phyloP scores from a whole-genome alignment of 1,139 yeast species.

The Lodderomyces jiufengensis region DNA sequence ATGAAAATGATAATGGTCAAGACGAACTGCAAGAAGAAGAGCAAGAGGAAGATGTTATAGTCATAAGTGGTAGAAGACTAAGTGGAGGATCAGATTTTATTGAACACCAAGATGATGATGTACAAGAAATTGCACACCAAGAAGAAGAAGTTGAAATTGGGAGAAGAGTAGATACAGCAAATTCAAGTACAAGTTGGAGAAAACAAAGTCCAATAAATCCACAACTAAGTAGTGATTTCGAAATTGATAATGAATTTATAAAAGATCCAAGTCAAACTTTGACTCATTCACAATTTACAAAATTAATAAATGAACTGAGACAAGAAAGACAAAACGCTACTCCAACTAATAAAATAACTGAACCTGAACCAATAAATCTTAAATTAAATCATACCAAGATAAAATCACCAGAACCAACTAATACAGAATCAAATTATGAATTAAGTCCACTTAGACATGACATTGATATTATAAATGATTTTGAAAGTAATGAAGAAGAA shows the following conservation, averaged over 20 bases:
- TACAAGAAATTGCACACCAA: not conserved
- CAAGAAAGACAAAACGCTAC: slow-evolving; percentile 13
- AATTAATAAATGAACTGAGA: slow-evolving; percentile 16
- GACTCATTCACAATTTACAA: slow-evolving; percentile 22
- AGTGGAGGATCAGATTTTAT: not conserved
- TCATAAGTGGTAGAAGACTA: not conserved
- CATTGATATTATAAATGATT: slow-evolving; percentile 1
- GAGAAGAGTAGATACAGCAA: not conserved
- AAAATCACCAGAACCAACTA: slow-evolving; percentile 5
- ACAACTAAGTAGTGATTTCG: slow-evolving; percentile 2
- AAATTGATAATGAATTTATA: not conserved
- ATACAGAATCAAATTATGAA: slow-evolving; percentile 4
- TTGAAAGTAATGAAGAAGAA: slow-evolving; percentile 6
- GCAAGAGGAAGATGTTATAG: slow-evolving; percentile 1
- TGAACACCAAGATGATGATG: too few species aligned
- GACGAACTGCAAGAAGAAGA: slow-evolving; percentile 1
- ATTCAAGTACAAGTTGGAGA: too few species aligned
- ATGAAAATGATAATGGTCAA: slow-evolving; percentile 15
- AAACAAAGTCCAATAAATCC: not conserved
- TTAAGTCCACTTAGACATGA: slow-evolving; percentile 6
- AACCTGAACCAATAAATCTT: slow-evolving; percentile 42
- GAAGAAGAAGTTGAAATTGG: slow-evolving; percentile 3
- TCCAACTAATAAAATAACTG: slow-evolving; percentile 44
- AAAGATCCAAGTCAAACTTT: slow-evolving; percentile 1
- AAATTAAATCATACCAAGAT: slow-evolving; percentile 27